Evolutionary conservation across 768 basidiomycete genomes (phyloP).

Genomic region (Royoungia palumana): DNA sequence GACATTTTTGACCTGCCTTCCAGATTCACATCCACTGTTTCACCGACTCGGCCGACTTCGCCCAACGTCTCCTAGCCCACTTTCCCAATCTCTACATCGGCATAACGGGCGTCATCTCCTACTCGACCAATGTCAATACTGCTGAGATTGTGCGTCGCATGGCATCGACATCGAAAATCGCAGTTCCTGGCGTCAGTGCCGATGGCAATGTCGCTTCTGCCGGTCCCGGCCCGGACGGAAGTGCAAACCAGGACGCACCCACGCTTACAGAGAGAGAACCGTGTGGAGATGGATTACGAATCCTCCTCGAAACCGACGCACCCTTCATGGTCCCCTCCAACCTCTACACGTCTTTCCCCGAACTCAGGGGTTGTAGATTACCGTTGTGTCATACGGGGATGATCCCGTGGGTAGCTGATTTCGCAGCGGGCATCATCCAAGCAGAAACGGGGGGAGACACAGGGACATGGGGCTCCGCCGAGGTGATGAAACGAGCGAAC

Average conservation of each 20-base stretch:
- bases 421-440: slow-evolving; percentile 49
- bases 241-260: too few species aligned
- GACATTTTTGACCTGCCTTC: too few species aligned
- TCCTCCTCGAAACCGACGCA: slow-evolving; percentile 81
- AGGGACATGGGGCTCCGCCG: slow-evolving; percentile 45
- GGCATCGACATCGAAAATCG: slow-evolving; percentile 4
- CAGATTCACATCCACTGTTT: slow-evolving; percentile 89
- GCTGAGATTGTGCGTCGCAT: slow-evolving; percentile 60
- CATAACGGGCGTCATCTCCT: slow-evolving; percentile 84
- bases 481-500: slow-evolving; percentile 58
- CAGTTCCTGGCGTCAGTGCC: slow-evolving; percentile 9
- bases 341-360: slow-evolving; percentile 55
- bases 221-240: too few species aligned
- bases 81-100: slow-evolving; percentile 85
- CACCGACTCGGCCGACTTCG: slow-evolving; percentile 77
- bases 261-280: too few species aligned
- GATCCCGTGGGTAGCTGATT: slow-evolving; percentile 84
- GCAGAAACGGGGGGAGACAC: slow-evolving; percentile 15
- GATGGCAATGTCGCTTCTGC: neutral
- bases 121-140: slow-evolving; percentile 71
- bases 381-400: slow-evolving; percentile 76
- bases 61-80: slow-evolving; percentile 62
- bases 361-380: slow-evolving; percentile 53
- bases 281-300: slow-evolving; percentile 35
- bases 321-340: slow-evolving; percentile 85